A percentile compares a stretch with the other conserved stretches of the same genome.
Conservation (phyloP, 192 early-diverging fungal genomes). For the Gaertneriomyces sp. region DNA sequence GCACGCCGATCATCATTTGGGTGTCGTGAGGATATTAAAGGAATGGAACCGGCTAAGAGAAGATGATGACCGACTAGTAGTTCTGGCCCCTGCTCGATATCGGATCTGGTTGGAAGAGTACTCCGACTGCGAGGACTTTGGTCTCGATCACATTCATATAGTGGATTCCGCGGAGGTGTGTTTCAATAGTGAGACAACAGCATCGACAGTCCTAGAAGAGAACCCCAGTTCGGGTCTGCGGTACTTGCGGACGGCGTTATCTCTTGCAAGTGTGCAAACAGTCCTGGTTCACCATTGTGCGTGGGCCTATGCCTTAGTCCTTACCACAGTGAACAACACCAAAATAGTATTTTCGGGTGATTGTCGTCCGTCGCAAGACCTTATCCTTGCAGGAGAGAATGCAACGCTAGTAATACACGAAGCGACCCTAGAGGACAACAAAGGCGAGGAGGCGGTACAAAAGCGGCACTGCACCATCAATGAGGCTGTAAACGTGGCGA, state of each 20-base stretch:
- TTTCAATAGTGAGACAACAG: background rate
- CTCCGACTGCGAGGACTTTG: slow-evolving; percentile 63
- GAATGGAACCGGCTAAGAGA: slow-evolving; percentile 63
- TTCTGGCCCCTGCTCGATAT: slow-evolving; percentile 61
- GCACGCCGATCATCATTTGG: slow-evolving; percentile 98
- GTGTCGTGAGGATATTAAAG: slow-evolving; percentile 67
- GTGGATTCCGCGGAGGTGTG: slow-evolving; percentile 52
- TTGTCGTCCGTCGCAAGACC: slow-evolving; percentile 77
- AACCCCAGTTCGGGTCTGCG: too few species aligned
- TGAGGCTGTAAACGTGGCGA: slow-evolving; percentile 84
- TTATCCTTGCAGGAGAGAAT: slow-evolving; percentile 65
- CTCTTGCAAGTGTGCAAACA: slow-evolving; percentile 56
- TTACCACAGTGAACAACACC: slow-evolving; percentile 66
- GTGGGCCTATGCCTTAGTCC: slow-evolving; percentile 71
- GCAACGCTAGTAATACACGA: slow-evolving; percentile 81
- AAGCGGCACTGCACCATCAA: slow-evolving; percentile 84
- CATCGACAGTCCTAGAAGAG: too few species aligned
- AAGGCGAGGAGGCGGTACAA: slow-evolving; percentile 64
- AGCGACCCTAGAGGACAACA: slow-evolving; percentile 66
- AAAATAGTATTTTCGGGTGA: slow-evolving; percentile 89
- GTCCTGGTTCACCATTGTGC: slow-evolving; percentile 83
- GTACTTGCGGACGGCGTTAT: slow-evolving; percentile 30
- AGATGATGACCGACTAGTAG: slow-evolving; percentile 6
- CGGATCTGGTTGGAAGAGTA: slow-evolving; percentile 65
- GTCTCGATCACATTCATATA: slow-evolving; percentile 47